Evolutionary conservation across 2,329 filamentous ascomycete species (phyloP).

Genomic region (Exophiala lecanii-corni): DNA sequence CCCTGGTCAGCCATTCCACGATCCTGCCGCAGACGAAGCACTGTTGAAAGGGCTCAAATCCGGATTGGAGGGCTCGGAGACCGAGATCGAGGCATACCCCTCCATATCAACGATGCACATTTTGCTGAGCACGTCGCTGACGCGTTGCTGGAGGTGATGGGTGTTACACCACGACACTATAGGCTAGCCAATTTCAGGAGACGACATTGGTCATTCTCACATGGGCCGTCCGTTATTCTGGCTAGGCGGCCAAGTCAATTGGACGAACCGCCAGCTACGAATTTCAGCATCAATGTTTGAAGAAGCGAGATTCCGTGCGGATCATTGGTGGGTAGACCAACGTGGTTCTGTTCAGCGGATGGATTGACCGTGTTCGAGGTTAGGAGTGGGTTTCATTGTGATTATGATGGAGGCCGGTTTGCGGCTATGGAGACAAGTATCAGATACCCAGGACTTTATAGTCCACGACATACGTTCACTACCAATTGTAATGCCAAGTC

Average conservation of each 20-base stretch:
- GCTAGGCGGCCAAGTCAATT: constrained; percentile 18
- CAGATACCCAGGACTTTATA: no score
- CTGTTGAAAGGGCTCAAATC: constrained; percentile 46
- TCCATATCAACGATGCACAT: constrained; percentile 51
- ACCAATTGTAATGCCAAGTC: no score
- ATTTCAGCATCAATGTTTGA: not conserved
- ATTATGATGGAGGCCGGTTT: no score
- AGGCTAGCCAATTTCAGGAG: constrained; percentile 23
- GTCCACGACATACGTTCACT: no score
- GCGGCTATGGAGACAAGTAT: no score
- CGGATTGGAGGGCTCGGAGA: constrained; percentile 46
- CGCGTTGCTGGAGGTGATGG: constrained; percentile 24
- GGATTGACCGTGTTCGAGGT: no score
- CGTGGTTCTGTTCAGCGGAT: no score
- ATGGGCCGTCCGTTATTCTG: constrained; percentile 20
- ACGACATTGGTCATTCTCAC: constrained; percentile 26
- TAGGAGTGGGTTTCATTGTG: no score
- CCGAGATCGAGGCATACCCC: constrained; percentile 48
- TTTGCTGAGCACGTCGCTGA: constrained; percentile 41
- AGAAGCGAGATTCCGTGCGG: no score
- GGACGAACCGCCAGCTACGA: not conserved
- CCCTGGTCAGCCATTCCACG: constrained; percentile 50
- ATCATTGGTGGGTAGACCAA: no score
- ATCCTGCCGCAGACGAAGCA: constrained; percentile 44
- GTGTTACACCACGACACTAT: constrained; percentile 23